A percentile compares a stretch with the other conserved stretches of the same genome.
phyloP scores from a whole-genome alignment of 208 protist genomes.

The Acanthamoeba culbertsoni region DNA sequence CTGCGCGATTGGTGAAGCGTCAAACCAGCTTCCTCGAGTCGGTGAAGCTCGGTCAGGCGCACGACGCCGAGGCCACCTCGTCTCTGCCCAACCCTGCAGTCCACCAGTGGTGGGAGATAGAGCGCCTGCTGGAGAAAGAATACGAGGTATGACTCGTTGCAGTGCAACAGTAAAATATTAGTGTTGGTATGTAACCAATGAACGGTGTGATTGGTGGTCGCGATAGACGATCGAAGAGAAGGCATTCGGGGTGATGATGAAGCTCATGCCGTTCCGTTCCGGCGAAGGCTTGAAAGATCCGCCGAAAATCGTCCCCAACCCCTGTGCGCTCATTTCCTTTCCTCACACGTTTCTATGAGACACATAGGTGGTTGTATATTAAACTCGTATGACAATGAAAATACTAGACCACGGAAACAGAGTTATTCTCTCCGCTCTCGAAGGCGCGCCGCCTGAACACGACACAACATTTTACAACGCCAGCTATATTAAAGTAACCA shows the following conservation, averaged over 20 bases:
- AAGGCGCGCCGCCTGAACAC: neutral
- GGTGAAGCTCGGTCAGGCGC: neutral
- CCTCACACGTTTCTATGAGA: neutral
- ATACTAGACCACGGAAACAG: neutral
- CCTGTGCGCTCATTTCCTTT: neutral
- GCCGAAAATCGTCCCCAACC: neutral
- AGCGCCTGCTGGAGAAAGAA: neutral
- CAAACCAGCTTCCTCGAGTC: neutral
- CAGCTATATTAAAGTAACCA: neutral
- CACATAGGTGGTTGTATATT: neutral
- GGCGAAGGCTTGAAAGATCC: neutral
- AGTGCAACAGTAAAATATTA: too few relatives aligned
- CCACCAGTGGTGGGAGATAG: neutral
- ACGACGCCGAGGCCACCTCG: neutral
- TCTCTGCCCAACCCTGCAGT: neutral
- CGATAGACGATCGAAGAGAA: constrained; percentile 27
- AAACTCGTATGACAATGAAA: too few relatives aligned
- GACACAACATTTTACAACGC: neutral
- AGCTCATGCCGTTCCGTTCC: neutral
- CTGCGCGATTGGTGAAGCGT: neutral
- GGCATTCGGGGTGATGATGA: neutral
- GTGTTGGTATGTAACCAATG: too few relatives aligned
- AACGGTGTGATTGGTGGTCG: too few relatives aligned
- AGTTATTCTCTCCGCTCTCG: neutral
- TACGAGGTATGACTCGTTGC: neutral